Conservation (phyloP, 2,329 filamentous ascomycete species). For the Macrophomina pseudophaseolina region DNA sequence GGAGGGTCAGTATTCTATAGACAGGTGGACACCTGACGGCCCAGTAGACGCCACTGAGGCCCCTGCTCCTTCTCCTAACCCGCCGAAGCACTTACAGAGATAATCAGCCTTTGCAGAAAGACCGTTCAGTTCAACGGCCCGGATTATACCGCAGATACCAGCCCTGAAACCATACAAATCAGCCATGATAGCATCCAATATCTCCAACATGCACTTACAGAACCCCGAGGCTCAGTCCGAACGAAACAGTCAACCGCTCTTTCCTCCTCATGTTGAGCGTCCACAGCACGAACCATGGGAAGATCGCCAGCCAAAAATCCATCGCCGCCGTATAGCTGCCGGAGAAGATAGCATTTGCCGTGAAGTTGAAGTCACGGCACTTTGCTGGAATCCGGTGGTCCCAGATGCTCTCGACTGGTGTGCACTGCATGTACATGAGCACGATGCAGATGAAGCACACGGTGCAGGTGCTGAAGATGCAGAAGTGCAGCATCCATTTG, state of each 20-base stretch:
- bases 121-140: conserved; percentile 37
- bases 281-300: conserved; percentile 36
- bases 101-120: conserved; percentile 38
- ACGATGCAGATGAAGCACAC: conserved; percentile 36
- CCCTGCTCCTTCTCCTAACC: not conserved
- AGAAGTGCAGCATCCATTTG: conserved; percentile 37
- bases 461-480: conserved; percentile 36
- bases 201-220: not conserved
- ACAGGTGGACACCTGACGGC: not conserved
- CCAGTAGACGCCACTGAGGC: not conserved
- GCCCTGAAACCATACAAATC: conserved; percentile 28
- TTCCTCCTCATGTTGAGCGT: conserved; percentile 36
- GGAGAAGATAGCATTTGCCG: conserved; percentile 25
- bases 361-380: conserved; percentile 37
- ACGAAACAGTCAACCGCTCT: conserved; percentile 40
- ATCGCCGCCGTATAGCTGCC: conserved; percentile 27
- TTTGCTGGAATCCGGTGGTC: conserved; percentile 34
- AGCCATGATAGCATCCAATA: not conserved
- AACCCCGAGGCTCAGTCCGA: conserved; percentile 37
- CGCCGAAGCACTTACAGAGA: conserved; percentile 28
- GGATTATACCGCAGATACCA: conserved; percentile 38
- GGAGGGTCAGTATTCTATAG: not conserved
- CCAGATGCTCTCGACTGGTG: conserved; percentile 37
- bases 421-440: conserved; percentile 38
- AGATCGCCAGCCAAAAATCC: conserved; percentile 36